Conservation (phyloP, 805 yeast species). For the Dipodascopsis tothii region DNA sequence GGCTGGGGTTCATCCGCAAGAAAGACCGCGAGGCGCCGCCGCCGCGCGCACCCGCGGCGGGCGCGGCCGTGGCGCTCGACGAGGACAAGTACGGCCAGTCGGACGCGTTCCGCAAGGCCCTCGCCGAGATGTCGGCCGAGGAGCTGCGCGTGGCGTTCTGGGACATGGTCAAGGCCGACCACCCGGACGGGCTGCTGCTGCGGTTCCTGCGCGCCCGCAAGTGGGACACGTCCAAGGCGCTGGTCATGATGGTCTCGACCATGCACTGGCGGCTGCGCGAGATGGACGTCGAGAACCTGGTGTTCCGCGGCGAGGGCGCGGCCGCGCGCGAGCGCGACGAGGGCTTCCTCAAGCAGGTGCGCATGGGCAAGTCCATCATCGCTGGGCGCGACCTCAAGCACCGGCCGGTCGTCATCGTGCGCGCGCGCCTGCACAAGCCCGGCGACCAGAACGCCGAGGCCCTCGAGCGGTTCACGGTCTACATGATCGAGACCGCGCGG, state of each 20-base stretch:
- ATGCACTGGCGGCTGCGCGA: constrained; percentile 78
- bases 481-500: constrained; percentile 76
- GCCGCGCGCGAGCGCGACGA: constrained; percentile 42
- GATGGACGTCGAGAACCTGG: constrained; percentile 49
- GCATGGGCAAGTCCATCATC: constrained; percentile 62
- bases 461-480: constrained; percentile 64
- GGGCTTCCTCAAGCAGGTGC: constrained; percentile 46
- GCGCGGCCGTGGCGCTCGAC: constrained; percentile 13
- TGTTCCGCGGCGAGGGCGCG: constrained; percentile 66
- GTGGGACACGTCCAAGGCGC: constrained; percentile 74
- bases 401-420: constrained; percentile 74
- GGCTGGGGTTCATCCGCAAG: constrained; percentile 24
- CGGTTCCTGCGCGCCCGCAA: constrained; percentile 93
- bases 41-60: neutral
- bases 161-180: constrained; percentile 62
- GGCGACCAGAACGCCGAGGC: constrained; percentile 62
- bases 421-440: constrained; percentile 70
- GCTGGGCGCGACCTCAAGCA: constrained; percentile 65
- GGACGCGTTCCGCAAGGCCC: constrained; percentile 39
- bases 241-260: constrained; percentile 74
- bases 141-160: constrained; percentile 48
- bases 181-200: constrained; percentile 72
- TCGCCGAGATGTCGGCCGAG: constrained; percentile 47
- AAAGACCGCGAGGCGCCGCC: too few relatives aligned
- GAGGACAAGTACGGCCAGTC: constrained; percentile 24